Conservation (phyloP, 148 eudicot genomes). For the Amaranthus hypochondriacus region DNA sequence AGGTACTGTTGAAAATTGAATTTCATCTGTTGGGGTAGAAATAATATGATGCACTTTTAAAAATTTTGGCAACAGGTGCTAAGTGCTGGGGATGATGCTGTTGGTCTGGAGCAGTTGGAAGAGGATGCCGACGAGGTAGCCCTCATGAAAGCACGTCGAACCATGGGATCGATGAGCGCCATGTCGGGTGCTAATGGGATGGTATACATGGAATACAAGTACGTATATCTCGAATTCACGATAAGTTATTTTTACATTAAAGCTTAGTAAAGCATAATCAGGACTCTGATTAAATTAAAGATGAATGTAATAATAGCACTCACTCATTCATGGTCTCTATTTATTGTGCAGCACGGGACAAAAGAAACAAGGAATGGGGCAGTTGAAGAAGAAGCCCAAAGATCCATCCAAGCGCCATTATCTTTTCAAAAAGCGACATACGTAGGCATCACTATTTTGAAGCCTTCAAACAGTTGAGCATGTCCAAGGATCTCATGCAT, state of each 20-base stretch:
- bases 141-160: slow-evolving; percentile 76
- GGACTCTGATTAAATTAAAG: not conserved
- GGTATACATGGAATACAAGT: slow-evolving; percentile 95
- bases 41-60: not conserved
- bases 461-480: not conserved
- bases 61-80: slow-evolving; percentile 44
- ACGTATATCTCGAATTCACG: slow-evolving; percentile 9
- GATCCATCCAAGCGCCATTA: slow-evolving; percentile 81
- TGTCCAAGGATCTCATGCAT: not conserved
- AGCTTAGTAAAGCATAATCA: not conserved
- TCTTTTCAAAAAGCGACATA: slow-evolving; percentile 74
- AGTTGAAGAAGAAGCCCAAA: slow-evolving; percentile 63
- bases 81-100: slow-evolving; percentile 81
- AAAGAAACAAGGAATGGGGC: slow-evolving; percentile 35
- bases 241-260: too few relatives aligned
- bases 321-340: not conserved
- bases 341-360: slow-evolving; percentile 55
- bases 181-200: slow-evolving; percentile 92
- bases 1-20: not conserved
- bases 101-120: slow-evolving; percentile 86
- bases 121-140: slow-evolving; percentile 89
- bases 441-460: slow-evolving; percentile 12
- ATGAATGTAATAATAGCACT: not conserved
- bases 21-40: not conserved
- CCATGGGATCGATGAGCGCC: slow-evolving; percentile 82